These are phyloP conservation scores for Daldinia decipiens DNA, from an alignment of 495 filamentous ascomycete genomes.

Conservation along the genomic window DNA sequence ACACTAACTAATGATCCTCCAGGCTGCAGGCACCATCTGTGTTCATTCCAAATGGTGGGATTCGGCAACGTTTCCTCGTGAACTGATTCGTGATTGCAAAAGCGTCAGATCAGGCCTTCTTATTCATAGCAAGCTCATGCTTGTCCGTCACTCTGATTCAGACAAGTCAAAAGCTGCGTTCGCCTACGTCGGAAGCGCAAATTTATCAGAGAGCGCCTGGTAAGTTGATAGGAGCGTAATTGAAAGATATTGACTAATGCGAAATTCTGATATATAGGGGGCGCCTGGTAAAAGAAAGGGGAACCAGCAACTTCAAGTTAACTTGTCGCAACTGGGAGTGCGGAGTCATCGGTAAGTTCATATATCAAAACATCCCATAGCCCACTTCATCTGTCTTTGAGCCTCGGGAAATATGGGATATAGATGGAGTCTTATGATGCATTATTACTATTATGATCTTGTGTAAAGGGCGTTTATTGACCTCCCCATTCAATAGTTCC, in stretches of 20 bases:
- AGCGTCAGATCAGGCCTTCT: constrained; percentile 74
- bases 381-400: constrained; percentile 23
- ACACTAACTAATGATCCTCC: constrained; percentile 8
- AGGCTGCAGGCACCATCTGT: constrained; percentile 83
- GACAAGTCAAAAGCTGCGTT: constrained; percentile 58
- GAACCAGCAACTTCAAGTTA: constrained; percentile 72
- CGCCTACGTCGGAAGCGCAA: constrained; percentile 92
- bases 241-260: constrained; percentile 13
- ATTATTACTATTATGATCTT: not conserved
- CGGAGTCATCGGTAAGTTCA: constrained; percentile 69
- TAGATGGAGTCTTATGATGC: not conserved
- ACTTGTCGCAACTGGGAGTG: constrained; percentile 97
- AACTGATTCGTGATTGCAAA: constrained; percentile 77
- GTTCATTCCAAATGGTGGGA: constrained; percentile 76
- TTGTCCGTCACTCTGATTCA: constrained; percentile 60
- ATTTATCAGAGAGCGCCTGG: constrained; percentile 93
- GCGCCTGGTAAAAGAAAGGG: constrained; percentile 72
- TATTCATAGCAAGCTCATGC: constrained; percentile 91
- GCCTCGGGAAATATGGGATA: not conserved
- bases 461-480: constrained; percentile 14
- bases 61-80: constrained; percentile 70
- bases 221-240: constrained; percentile 53
- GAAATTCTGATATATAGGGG: constrained; percentile 62
- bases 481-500: constrained; percentile 17
- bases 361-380: constrained; percentile 20